Percentiles rank a stretch among this genome's conserved stretches.
These are phyloP conservation scores for Cymodocea nodosa DNA, from an alignment of 116 monocot species.

Conservation along the genomic window DNA sequence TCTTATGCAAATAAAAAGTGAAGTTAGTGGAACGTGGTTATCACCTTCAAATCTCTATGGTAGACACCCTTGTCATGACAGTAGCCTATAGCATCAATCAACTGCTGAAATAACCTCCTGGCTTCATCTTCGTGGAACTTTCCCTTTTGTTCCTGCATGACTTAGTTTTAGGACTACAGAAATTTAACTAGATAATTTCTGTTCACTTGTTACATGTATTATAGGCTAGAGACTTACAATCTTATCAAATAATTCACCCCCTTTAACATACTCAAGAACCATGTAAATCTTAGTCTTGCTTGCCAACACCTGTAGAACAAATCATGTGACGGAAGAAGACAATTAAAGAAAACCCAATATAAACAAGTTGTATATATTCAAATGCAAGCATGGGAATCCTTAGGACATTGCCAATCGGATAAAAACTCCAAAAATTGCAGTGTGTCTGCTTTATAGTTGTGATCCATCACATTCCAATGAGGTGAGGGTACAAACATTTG, in stretches of 20 bases:
- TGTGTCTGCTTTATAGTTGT: no score
- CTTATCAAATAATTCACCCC: conserved; percentile 84
- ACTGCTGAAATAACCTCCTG: conserved; percentile 78
- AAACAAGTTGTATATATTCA: no score
- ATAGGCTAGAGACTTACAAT: conserved; percentile 36
- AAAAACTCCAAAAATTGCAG: no score
- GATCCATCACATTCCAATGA: no score
- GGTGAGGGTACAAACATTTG: no score
- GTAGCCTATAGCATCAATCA: conserved; percentile 81
- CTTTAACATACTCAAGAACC: conserved; percentile 67
- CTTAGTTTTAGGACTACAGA: background rate
- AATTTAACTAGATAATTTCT: background rate
- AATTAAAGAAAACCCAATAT: no score
- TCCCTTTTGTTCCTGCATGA: conserved; percentile 37
- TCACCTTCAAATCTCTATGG: conserved; percentile 91
- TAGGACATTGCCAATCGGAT: no score
- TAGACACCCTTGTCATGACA: conserved; percentile 82
- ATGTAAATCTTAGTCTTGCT: conserved; percentile 86
- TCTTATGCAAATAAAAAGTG: no score
- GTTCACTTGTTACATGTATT: background rate
- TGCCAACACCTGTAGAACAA: conserved; percentile 44
- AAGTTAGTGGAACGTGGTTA: background rate
- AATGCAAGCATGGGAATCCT: no score
- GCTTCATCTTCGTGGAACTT: conserved; percentile 44
- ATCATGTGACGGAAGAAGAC: no score